These are phyloP conservation scores for Trichosporon coremiiforme DNA, from an alignment of 1,284 basidiomycete genomes.

Conservation along the genomic window DNA sequence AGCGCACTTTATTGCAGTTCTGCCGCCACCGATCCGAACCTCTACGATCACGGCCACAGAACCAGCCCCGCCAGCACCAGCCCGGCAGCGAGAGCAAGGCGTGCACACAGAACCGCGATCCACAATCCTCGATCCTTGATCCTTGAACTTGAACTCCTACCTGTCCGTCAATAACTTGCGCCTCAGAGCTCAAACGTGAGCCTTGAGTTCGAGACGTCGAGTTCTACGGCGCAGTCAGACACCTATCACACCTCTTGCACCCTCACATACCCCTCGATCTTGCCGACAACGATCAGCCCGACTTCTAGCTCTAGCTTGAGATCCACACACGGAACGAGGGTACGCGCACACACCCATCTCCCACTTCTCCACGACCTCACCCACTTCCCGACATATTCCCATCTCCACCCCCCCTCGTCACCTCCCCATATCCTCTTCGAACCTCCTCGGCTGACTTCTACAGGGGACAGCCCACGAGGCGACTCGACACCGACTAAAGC, in stretches of 20 bases:
- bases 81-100: no score
- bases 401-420: not conserved
- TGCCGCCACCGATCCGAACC: conserved; percentile 11
- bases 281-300: not conserved
- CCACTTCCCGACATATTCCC: not conserved
- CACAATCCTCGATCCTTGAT: conserved; percentile 4
- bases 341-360: not conserved
- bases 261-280: not conserved
- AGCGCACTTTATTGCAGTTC: conserved; percentile 3
- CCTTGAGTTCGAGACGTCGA: not conserved
- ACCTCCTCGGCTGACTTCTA: not conserved
- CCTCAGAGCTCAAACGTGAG: not conserved
- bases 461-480: not conserved
- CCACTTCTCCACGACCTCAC: not conserved
- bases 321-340: not conserved
- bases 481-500: not conserved
- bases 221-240: no score
- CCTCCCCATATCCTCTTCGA: not conserved
- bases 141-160: not conserved
- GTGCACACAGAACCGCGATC: no score
- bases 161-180: not conserved
- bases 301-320: not conserved
- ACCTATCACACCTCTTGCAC: not conserved
- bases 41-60: not conserved
- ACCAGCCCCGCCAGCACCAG: not conserved